Conservation (phyloP, 2,329 filamentous ascomycete genomes). For the Arthrobotrys iridis region DNA sequence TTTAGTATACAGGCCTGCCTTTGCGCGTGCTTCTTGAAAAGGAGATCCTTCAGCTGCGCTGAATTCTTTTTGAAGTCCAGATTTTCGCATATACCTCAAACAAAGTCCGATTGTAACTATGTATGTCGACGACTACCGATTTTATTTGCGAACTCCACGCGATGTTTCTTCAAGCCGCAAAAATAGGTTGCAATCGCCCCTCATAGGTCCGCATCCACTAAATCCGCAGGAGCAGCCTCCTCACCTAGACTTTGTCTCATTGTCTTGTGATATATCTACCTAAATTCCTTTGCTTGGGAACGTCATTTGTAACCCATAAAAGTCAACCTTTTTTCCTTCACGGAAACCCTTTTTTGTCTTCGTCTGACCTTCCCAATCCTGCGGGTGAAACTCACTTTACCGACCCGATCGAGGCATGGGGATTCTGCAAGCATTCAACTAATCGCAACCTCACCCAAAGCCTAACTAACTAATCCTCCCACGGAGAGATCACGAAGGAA, state of each 20-base stretch:
- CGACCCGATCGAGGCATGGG: conserved; percentile 40
- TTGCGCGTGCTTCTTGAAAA: conserved; percentile 7
- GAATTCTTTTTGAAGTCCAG: conserved; percentile 8
- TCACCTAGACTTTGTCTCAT: conserved; percentile 4
- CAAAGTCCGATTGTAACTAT: not conserved
- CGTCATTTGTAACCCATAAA: conserved; percentile 26
- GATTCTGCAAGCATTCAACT: conserved; percentile 39
- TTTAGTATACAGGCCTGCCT: not conserved
- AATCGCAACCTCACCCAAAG: conserved; percentile 34
- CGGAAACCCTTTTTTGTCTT: conserved; percentile 26
- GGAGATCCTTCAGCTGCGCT: conserved; percentile 13
- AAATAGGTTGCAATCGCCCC: conserved; percentile 28
- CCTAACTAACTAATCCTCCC: conserved; percentile 2
- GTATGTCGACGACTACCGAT: not conserved
- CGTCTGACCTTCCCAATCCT: conserved; percentile 49
- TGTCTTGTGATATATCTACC: conserved; percentile 37
- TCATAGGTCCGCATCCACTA: conserved; percentile 11
- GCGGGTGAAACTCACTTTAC: conserved; percentile 47
- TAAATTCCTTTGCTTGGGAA: conserved; percentile 13
- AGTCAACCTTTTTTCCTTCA: conserved; percentile 22
- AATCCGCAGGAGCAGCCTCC: not conserved
- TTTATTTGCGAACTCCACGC: conserved; percentile 27
- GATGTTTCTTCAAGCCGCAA: conserved; percentile 19
- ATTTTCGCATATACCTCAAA: conserved; percentile 19
- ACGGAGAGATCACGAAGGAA: conserved; percentile 20